Evolutionary conservation across 768 basidiomycete species (phyloP).

Genomic region (Serendipita sp.): DNA sequence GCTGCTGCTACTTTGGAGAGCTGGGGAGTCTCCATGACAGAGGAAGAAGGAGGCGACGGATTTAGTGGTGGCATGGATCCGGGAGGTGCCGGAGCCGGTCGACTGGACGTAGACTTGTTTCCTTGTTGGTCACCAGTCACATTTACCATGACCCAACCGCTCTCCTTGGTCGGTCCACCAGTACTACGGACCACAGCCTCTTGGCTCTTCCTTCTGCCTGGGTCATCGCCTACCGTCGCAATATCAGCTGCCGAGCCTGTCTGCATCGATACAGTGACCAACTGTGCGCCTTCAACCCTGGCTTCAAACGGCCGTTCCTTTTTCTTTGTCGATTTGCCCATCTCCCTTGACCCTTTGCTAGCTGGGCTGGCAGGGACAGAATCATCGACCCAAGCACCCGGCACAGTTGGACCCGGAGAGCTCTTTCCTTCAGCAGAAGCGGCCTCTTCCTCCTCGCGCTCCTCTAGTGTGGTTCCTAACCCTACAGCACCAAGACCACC

Average conservation of each 20-base stretch:
- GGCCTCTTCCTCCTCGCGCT: background rate
- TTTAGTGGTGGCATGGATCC: background rate
- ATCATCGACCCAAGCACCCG: background rate
- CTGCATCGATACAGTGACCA: background rate
- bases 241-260: background rate
- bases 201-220: background rate
- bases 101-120: background rate
- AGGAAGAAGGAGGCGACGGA: background rate
- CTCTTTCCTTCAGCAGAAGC: background rate
- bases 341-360: background rate
- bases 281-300: background rate
- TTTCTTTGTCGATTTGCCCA: background rate
- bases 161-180: background rate
- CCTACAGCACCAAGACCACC: background rate
- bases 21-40: background rate
- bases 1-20: background rate
- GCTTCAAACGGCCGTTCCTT: background rate
- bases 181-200: background rate
- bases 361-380: background rate
- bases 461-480: background rate
- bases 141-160: conserved; percentile 2
- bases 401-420: background rate
- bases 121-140: background rate
- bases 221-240: background rate
- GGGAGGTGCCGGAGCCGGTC: background rate